Conservation (phyloP, 768 basidiomycete species). For the Mycena epipterygia region DNA sequence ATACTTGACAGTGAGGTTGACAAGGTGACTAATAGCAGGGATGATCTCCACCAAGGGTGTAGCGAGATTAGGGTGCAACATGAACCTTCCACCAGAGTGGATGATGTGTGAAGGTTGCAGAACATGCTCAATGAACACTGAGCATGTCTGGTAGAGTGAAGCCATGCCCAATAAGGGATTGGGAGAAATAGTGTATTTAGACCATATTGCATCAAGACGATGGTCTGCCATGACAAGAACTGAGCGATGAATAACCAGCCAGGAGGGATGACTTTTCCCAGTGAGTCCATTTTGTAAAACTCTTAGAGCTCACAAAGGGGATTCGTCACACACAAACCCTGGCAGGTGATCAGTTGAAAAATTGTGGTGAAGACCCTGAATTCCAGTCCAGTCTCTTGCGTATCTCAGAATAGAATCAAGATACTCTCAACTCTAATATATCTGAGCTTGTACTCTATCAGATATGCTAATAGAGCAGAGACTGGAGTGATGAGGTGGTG, state of each 20-base stretch:
- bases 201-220: neutral
- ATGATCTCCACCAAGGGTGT: neutral
- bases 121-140: neutral
- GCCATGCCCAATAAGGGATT: neutral
- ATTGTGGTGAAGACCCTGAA: no score
- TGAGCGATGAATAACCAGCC: neutral
- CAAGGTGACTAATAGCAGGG: neutral
- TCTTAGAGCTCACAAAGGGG: neutral
- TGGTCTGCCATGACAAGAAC: neutral
- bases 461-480: no score
- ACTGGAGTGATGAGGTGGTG: no score
- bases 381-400: no score
- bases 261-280: conserved; percentile 9
- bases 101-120: neutral
- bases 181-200: neutral
- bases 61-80: neutral
- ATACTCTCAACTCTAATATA: no score
- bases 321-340: neutral
- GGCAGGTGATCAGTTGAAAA: no score
- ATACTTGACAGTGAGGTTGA: neutral
- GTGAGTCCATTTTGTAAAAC: neutral
- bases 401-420: no score
- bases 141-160: conserved; percentile 1
- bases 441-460: no score
- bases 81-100: neutral